These are phyloP conservation scores for Eimeria necatrix DNA, from an alignment of 169 alveolate species.

Conservation along the genomic window DNA sequence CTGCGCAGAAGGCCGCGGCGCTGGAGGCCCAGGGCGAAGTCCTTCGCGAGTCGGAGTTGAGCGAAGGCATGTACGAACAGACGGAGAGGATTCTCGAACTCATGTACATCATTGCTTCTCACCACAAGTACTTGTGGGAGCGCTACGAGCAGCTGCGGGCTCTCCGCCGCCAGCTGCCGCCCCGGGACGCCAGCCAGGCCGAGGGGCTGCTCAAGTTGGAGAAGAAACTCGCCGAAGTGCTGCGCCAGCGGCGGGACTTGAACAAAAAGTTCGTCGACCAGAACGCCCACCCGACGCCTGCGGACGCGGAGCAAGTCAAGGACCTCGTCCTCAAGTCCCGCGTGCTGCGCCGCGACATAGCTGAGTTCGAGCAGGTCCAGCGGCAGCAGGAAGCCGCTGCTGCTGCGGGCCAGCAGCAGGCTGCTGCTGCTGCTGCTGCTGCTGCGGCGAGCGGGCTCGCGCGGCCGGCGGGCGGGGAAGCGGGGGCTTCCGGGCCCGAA, in stretches of 20 bases:
- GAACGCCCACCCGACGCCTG: neutral
- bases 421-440: neutral
- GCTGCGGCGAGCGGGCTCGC: neutral
- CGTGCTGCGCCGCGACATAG: neutral
- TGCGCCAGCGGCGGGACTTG: neutral
- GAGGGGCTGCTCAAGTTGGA: slow-evolving; percentile 50
- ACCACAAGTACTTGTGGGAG: neutral
- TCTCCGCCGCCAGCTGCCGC: neutral
- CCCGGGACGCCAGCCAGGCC: neutral
- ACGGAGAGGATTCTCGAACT: slow-evolving; percentile 26
- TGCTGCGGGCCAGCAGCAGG: neutral
- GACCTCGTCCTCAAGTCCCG: slow-evolving; percentile 26
- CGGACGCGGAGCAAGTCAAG: neutral
- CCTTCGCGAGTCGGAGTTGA: neutral
- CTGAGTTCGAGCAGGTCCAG: neutral
- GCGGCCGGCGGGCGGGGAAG: no score
- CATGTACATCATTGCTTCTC: neutral
- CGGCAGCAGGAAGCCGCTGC: slow-evolving; percentile 8
- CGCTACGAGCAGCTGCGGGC: slow-evolving; percentile 5
- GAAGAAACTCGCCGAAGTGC: slow-evolving; percentile 9
- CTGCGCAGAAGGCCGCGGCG: slow-evolving; percentile 33
- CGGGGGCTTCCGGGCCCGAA: neutral
- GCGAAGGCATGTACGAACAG: slow-evolving; percentile 54
- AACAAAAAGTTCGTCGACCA: slow-evolving; percentile 22
- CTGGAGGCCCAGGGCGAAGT: slow-evolving; percentile 44